Base-by-base conservation (phyloP, 495 filamentous ascomycete species). In the Parmelia sp. region DNA sequence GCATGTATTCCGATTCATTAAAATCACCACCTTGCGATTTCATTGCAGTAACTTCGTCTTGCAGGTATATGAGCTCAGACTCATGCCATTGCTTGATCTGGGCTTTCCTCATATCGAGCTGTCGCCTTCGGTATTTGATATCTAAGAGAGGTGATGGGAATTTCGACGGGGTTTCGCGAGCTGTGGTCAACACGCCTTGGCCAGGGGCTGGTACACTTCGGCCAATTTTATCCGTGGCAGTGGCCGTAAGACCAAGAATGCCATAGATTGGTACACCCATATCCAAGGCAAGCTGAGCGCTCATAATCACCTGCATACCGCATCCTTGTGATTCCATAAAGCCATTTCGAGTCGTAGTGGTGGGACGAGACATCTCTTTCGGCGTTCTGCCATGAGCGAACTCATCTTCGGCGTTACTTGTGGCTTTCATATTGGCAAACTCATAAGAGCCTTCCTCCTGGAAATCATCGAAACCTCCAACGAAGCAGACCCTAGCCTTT, bases 271-370 rank as follows among this genome's bases (percentile, higher is more conserved):
- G 94, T 8, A 99, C 91, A 75, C 94, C 94, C 94, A 99, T 99
- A 69, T 97, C 94, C 33, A 99, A 77, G 36, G 94, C 94, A 62
- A 99, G 86, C 79, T 89, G 89, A 37, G 94, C 94, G 66, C 86
- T 95, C 95, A 97, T 97, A 75, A 99, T 95, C 64, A 99, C 84
- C 75, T 99, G 94, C 76, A 99, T 87, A 86, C 95, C 94, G 70
- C 90, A 96, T 67, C 94, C 94, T 79, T 97, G 95, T 1, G 94
- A 97, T 80, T 99, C 94, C 95, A 99, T 97, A 82, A 99, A 99
- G 36, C 94, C 94, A 68, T 90, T 92, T 75, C 94, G 84, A 14
- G 94, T 97, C 12, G 94, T 99, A 12, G 94, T 97, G 12, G 94
- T 94, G 1, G 94, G 94, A 53, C 94, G 86, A 0, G 94, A 99